Conservation (phyloP, 352 stramenopile genomes). For the Phytophthora cactorum region DNA sequence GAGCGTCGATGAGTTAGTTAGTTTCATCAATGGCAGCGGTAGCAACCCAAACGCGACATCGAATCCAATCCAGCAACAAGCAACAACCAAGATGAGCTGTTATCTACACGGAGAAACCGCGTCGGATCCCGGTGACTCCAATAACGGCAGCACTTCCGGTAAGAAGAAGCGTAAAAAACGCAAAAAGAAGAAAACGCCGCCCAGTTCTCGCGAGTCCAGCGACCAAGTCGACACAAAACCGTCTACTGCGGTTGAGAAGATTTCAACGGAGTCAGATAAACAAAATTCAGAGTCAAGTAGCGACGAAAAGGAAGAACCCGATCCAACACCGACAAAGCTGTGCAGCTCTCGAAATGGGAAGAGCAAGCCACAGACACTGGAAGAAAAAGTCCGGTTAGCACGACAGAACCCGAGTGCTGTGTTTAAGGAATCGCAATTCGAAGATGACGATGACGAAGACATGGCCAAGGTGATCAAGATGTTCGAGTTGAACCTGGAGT, state of each 20-base stretch:
- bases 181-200: constrained; percentile 68
- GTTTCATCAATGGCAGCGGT: constrained; percentile 77
- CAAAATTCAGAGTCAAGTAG: constrained; percentile 29
- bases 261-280: constrained; percentile 3
- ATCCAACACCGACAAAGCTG: constrained; percentile 12
- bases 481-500: constrained; percentile 80
- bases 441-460: constrained; percentile 82
- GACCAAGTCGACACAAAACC: constrained; percentile 18
- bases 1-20: constrained; percentile 81
- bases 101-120: constrained; percentile 34
- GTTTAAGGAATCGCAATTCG: constrained; percentile 83
- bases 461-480: constrained; percentile 78
- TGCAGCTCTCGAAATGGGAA: constrained; percentile 16
- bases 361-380: constrained; percentile 36
- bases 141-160: constrained; percentile 23
- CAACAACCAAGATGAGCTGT: constrained; percentile 32
- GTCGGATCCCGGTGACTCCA: constrained; percentile 35
- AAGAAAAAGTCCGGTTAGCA: constrained; percentile 72
- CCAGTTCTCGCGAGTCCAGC: constrained; percentile 25
- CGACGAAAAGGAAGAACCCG: constrained; percentile 32
- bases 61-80: constrained; percentile 34
- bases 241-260: constrained; percentile 12
- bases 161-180: constrained; percentile 83
- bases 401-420: constrained; percentile 78
- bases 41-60: constrained; percentile 28